Conservation (phyloP, 345 rosid genomes). For the Lagerstroemia speciosa region DNA sequence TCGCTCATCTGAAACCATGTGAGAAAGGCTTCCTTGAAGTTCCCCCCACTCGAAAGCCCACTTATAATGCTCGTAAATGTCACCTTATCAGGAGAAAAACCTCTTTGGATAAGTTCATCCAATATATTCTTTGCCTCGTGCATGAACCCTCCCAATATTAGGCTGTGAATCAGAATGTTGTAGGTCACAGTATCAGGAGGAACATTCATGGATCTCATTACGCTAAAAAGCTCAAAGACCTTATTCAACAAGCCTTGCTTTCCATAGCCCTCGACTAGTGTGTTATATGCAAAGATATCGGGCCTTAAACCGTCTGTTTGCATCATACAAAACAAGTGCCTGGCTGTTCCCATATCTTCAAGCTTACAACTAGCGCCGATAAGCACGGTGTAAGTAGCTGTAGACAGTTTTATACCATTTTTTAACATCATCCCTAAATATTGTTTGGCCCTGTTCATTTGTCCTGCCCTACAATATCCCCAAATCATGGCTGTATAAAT, state of each 20-base stretch:
- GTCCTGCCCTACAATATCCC: slow-evolving; percentile 30
- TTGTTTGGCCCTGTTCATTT: slow-evolving; percentile 25
- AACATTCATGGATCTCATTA: slow-evolving; percentile 30
- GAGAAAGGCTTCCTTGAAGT: slow-evolving; percentile 42
- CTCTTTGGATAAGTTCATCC: slow-evolving; percentile 35
- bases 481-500: slow-evolving; percentile 34
- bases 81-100: slow-evolving; percentile 28
- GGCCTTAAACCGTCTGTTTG: slow-evolving; percentile 22
- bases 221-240: slow-evolving; percentile 34
- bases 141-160: slow-evolving; percentile 31
- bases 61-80: slow-evolving; percentile 43
- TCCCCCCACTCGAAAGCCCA: slow-evolving; percentile 32
- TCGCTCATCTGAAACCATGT: slow-evolving; percentile 43
- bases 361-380: slow-evolving; percentile 30
- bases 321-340: slow-evolving; percentile 23
- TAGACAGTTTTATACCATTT: slow-evolving; percentile 30
- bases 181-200: slow-evolving; percentile 42
- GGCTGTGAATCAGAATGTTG: slow-evolving; percentile 39
- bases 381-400: slow-evolving; percentile 31
- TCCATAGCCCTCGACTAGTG: slow-evolving; percentile 35
- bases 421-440: slow-evolving; percentile 38
- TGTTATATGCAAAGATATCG: slow-evolving; percentile 38
- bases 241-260: slow-evolving; percentile 34
- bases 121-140: slow-evolving; percentile 35
- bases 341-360: slow-evolving; percentile 26